phyloP scores from a whole-genome alignment of 495 filamentous ascomycete species.

The Aspergillus panamensis region DNA sequence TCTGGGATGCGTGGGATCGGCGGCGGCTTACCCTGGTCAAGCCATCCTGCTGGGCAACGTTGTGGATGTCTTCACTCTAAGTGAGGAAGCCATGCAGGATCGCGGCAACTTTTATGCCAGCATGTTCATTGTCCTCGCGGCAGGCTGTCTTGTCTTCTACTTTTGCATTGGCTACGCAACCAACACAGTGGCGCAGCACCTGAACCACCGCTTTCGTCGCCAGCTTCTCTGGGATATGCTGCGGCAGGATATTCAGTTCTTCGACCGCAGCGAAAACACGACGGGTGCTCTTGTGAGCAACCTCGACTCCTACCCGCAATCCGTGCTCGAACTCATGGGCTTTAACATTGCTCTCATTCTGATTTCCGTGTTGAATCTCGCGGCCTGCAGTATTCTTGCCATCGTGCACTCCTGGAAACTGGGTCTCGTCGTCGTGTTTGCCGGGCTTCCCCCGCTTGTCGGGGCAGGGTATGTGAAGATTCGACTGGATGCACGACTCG shows the following conservation, averaged over 20 bases:
- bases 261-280: conserved; percentile 49
- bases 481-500: conserved; percentile 5
- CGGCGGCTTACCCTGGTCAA: conserved; percentile 27
- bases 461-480: conserved; percentile 48
- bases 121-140: conserved; percentile 58
- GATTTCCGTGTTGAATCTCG: conserved; percentile 40
- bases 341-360: conserved; percentile 26
- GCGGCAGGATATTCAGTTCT: conserved; percentile 53
- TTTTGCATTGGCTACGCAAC: conserved; percentile 52
- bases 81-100: conserved; percentile 16
- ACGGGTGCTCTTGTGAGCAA: conserved; percentile 48
- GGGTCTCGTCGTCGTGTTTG: conserved; percentile 49
- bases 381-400: conserved; percentile 28
- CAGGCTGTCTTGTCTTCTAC: conserved; percentile 49
- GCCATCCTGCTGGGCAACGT: conserved; percentile 26
- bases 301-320: conserved; percentile 24
- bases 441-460: conserved; percentile 49
- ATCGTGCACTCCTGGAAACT: conserved; percentile 53
- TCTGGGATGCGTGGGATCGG: conserved; percentile 16
- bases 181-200: conserved; percentile 49
- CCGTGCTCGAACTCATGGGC: conserved; percentile 44
- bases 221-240: conserved; percentile 51
- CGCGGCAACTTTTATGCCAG: conserved; percentile 54
- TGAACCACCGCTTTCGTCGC: neutral
- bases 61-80: conserved; percentile 32